Conservation (phyloP, 2,329 filamentous ascomycete species). For the Aspergillus luchuensis region DNA sequence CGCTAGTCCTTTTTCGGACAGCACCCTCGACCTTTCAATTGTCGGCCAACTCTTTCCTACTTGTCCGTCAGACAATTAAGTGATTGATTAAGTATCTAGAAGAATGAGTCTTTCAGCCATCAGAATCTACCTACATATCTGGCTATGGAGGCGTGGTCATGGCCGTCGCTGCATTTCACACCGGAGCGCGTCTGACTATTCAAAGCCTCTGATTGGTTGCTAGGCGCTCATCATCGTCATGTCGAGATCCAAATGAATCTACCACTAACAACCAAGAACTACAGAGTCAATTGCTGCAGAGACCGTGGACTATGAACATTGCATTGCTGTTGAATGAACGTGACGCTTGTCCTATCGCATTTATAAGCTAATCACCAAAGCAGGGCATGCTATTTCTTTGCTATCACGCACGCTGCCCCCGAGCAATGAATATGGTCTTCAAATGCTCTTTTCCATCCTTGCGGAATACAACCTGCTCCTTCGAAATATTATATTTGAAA, state of each 20-base stretch:
- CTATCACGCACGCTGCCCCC: slow-evolving; percentile 28
- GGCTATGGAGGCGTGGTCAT: not conserved
- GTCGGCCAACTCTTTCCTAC: not conserved
- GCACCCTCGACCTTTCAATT: slow-evolving; percentile 2
- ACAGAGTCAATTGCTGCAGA: not conserved
- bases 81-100: not conserved
- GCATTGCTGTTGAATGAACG: not conserved
- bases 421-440: slow-evolving; percentile 37
- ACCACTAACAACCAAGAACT: not conserved
- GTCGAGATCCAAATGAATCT: not conserved
- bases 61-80: no score
- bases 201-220: slow-evolving; percentile 22
- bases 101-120: no score
- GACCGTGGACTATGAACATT: not conserved
- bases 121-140: not conserved
- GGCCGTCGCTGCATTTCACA: not conserved
- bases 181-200: slow-evolving; percentile 28
- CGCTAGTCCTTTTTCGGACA: slow-evolving; percentile 37
- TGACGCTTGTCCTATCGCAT: not conserved
- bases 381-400: not conserved
- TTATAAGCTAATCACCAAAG: not conserved
- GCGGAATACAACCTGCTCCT: slow-evolving; percentile 52
- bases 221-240: not conserved
- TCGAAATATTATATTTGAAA: slow-evolving; percentile 61
- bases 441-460: slow-evolving; percentile 25